phyloP scores from a whole-genome alignment of 129 eudicot genomes.

The Artemisia annua region DNA sequence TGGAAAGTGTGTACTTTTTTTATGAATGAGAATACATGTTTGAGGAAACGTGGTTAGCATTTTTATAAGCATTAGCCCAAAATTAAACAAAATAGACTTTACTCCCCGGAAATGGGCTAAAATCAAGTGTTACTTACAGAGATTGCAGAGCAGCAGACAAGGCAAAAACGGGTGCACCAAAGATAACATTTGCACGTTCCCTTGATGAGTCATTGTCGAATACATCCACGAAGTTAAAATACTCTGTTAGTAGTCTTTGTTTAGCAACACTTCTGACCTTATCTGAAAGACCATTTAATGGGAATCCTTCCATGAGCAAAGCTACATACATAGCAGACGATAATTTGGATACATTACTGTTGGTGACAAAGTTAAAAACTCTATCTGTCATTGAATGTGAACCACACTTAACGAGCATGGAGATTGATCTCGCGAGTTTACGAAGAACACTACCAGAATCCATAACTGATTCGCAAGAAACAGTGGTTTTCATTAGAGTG shows the following conservation, averaged over 20 bases:
- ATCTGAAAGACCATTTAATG: slow-evolving; percentile 66
- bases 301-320: slow-evolving; percentile 87
- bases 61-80: too few relatives aligned
- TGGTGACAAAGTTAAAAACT: slow-evolving; percentile 50
- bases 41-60: neutral
- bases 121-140: slow-evolving; percentile 53
- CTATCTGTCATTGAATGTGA: slow-evolving; percentile 53
- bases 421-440: slow-evolving; percentile 69
- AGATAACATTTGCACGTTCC: slow-evolving; percentile 35
- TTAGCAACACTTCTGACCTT: slow-evolving; percentile 59
- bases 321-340: slow-evolving; percentile 52
- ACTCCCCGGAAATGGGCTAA: neutral
- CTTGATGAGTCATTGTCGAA: slow-evolving; percentile 38
- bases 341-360: slow-evolving; percentile 31
- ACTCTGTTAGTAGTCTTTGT: slow-evolving; percentile 52
- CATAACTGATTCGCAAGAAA: slow-evolving; percentile 49
- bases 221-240: slow-evolving; percentile 59
- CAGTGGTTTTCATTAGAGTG: slow-evolving; percentile 41
- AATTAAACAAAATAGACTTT: too few relatives aligned
- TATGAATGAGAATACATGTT: neutral
- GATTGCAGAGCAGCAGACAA: slow-evolving; percentile 73
- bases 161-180: slow-evolving; percentile 70
- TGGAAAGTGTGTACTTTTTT: neutral
- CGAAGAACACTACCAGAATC: slow-evolving; percentile 50
- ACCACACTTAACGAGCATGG: slow-evolving; percentile 48